Evolutionary conservation across 208 protist genomes (phyloP).

Genomic region (Herpetomonas tarakana): DNA sequence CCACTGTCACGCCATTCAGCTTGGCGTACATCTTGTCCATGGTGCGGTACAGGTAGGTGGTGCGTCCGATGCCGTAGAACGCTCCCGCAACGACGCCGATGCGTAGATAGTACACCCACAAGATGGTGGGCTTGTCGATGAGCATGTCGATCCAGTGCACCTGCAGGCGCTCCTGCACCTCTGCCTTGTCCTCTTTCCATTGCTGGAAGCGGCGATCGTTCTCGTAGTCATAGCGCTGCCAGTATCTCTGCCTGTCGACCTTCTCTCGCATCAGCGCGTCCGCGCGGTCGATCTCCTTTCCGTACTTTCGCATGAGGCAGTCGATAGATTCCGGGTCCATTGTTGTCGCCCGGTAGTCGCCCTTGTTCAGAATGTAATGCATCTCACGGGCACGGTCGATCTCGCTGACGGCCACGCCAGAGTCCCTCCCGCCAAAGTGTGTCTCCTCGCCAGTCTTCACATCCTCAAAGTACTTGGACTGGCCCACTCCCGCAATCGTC

Average conservation of each 20-base stretch:
- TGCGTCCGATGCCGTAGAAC: conserved; percentile 76
- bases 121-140: conserved; percentile 51
- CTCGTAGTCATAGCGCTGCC: conserved; percentile 73
- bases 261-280: conserved; percentile 8
- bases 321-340: conserved; percentile 10
- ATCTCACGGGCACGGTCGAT: conserved; percentile 29
- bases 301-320: conserved; percentile 7
- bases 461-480: conserved; percentile 4
- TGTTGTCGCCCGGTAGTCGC: background rate
- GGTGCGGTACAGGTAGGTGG: conserved; percentile 75
- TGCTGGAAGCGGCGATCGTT: conserved; percentile 69
- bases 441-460: background rate
- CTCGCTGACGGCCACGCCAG: conserved; percentile 4
- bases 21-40: conserved; percentile 90
- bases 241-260: conserved; percentile 1
- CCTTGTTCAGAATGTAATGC: conserved; percentile 13
- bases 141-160: conserved; percentile 83
- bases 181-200: conserved; percentile 65
- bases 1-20: conserved; percentile 74
- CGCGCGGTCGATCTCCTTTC: conserved; percentile 8
- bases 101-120: conserved; percentile 58
- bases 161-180: conserved; percentile 47
- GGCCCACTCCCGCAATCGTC: background rate
- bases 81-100: conserved; percentile 67
- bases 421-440: background rate